Base-by-base conservation (phyloP, 176 grass and related monocot species). In the Carex cristatella region DNA sequence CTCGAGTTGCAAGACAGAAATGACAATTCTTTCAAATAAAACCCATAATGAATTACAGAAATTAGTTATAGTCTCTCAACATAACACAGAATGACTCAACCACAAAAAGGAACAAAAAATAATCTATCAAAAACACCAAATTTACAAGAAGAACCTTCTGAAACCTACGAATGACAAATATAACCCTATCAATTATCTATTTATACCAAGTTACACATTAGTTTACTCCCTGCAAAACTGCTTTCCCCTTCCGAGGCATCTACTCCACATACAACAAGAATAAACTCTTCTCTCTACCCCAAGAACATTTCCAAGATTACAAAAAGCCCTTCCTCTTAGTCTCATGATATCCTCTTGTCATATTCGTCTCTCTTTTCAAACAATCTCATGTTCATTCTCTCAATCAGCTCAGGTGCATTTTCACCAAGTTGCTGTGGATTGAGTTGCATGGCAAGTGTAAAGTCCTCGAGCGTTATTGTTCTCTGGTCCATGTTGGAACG, bases 121-220 rank as follows among this genome's bases (percentile, higher is more conserved):
- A 69, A 83, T 83, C 81, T 83, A 83, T 83, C 81, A 83, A 83
- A 83, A 83, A 69, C 81, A 67, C 62, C 58, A 81, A 83, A 68
- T 83, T 83, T 83, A 83, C 81, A 83, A 83, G 62, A 83, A 69
- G 81, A 83, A 64, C 81, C 81, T 83, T 83, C 61, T 83, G 81
- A 83, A 69, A 49, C 81, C 61, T 65, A 83, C 59, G 37, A 82
- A 82, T 12, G 62, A 37, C 81, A 69, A 83, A 69, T 83, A 83
- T 83, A 83, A 38, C 64, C 81, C 81, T 83, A 83, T 83, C 61
- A 83, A 83, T 83, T 69, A 83, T 83, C 81, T 83, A 83, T 83
- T 83, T 83, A 83, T 83, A 83, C 81, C 81, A 83, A 83, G 81
- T 83, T 83, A 83, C 81, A 83, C 81, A 83, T 83, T 83, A 83